Base-by-base conservation (phyloP, 2,329 filamentous ascomycete genomes). In the Colletotrichum magnum region DNA sequence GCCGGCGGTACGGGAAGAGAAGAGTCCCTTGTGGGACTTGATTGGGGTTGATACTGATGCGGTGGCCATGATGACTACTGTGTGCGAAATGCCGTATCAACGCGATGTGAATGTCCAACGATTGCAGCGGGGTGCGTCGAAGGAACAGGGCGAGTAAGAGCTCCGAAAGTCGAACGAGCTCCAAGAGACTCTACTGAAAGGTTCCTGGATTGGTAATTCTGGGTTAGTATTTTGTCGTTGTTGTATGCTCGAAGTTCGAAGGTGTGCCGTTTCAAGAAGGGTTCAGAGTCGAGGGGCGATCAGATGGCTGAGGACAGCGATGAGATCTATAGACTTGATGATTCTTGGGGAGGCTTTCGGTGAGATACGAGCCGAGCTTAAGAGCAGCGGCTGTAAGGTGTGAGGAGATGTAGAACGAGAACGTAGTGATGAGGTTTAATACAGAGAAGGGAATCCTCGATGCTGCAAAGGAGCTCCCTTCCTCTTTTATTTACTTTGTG, bases 1-100 rank as follows among this genome's bases (percentile, higher is more conserved):
- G 84, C 95, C 95, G 81, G 95, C 96, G 79, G 95, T 96, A 80
- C 94, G 94, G 75, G 93, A 90, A 74, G 92, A 94, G 86, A 98
- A 98, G 77, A 98, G 89, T 69, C 94, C 94, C 83, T 93, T 91
- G 82, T 97, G 95, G 88, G 93, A 96, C 88, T 98, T 98, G 80
- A 96, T 87, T 70, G 96, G 96, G 71, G 96, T 98, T 77, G 94
- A 93, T 82, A 98, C 90, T 79, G 89, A 84, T 81, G 92, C 81
- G 70, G 84, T 93, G 80, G 95, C 94, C 95, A 98, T 98, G 80
- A 76, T 88, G 82, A 79, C 32, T 57, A 61, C 76, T 77, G 75
- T 76, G 65, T 72, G 74, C 76, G 72, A 47, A 71, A 70, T 73
- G 68, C 75, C 73, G 72, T 77, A 78, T 81, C 81, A 79, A 76